Conservation (phyloP, 495 filamentous ascomycete species). For the Aspergillus cavernicola region DNA sequence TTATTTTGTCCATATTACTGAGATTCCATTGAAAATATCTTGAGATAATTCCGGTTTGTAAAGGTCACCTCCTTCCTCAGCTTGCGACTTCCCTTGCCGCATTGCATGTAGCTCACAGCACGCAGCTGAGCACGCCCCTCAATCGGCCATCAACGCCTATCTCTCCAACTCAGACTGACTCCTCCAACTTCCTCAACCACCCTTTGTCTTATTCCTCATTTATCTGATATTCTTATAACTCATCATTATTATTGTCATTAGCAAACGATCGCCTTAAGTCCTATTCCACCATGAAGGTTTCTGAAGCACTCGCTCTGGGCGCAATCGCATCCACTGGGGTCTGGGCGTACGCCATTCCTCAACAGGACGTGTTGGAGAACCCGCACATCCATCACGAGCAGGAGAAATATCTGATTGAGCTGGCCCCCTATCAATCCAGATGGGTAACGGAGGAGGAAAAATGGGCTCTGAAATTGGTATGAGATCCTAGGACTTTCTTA, state of each 20-base stretch:
- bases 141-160: no score
- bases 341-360: constrained; percentile 33
- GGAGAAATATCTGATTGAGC: constrained; percentile 74
- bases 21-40: no score
- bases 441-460: constrained; percentile 96
- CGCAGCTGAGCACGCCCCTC: background rate
- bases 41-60: background rate
- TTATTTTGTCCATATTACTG: no score
- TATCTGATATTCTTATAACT: background rate
- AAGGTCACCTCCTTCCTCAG: background rate
- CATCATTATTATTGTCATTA: background rate
- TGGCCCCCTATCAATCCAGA: constrained; percentile 75
- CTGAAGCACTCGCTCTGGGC: constrained; percentile 13
- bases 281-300: constrained; percentile 11
- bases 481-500: constrained; percentile 20
- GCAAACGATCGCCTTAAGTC: background rate
- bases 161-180: no score
- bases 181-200: no score
- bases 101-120: background rate
- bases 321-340: constrained; percentile 24
- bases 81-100: background rate
- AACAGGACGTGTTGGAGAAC: constrained; percentile 33
- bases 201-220: background rate
- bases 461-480: constrained; percentile 81
- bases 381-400: constrained; percentile 31